Percentiles rank a stretch among this genome's conserved stretches.
These are phyloP conservation scores for Cercospora sp. DNA, from an alignment of 2,329 filamentous ascomycete genomes.

Conservation along the genomic window DNA sequence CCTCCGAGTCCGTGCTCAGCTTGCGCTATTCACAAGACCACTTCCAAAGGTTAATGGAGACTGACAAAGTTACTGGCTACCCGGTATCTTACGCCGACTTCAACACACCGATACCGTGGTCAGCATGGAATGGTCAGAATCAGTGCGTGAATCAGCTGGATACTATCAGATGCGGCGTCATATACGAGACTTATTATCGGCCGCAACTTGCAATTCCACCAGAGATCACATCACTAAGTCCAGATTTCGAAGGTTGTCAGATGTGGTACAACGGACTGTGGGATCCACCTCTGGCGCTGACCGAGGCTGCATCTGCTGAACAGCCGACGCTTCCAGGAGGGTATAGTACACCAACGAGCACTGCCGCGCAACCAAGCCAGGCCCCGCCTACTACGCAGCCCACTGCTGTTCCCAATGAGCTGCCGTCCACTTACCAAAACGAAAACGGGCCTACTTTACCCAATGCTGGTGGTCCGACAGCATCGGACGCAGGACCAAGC, in stretches of 20 bases:
- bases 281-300: constrained; percentile 33
- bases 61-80: constrained; percentile 33
- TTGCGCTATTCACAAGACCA: constrained; percentile 36
- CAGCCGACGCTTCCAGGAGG: constrained; percentile 21
- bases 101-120: constrained; percentile 34
- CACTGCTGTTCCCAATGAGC: constrained; percentile 22
- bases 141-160: constrained; percentile 24
- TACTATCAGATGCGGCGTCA: constrained; percentile 26
- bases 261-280: constrained; percentile 37
- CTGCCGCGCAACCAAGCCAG: constrained; percentile 19
- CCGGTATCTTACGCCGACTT: constrained; percentile 37
- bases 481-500: neutral
- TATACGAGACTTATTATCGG: constrained; percentile 31
- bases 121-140: constrained; percentile 34
- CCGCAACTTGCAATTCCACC: constrained; percentile 37
- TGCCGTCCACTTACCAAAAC: neutral
- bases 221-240: constrained; percentile 30
- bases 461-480: neutral
- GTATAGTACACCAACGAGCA: neutral
- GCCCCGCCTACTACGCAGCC: constrained; percentile 21
- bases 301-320: constrained; percentile 22
- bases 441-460: constrained; percentile 5
- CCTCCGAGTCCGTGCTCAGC: constrained; percentile 34
- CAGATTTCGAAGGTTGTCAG: constrained; percentile 33
- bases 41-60: constrained; percentile 30